Percentiles rank a stretch among this genome's conserved stretches.
These are phyloP conservation scores for Fusarium liriodendri DNA, from an alignment of 2,329 filamentous ascomycete genomes.

Conservation along the genomic window DNA sequence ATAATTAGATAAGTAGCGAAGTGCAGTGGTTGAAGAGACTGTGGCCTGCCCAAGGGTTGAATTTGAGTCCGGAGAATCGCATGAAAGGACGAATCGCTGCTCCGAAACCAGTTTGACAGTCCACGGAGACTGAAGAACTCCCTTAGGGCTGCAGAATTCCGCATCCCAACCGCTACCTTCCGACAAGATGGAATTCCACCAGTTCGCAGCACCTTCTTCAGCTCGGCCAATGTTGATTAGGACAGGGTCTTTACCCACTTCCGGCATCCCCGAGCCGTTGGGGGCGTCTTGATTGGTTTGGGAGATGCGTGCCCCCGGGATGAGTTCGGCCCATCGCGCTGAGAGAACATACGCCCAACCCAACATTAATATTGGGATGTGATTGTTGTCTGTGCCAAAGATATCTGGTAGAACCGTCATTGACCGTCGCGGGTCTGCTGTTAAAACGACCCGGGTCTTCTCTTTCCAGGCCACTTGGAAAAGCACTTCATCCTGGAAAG, in stretches of 20 bases:
- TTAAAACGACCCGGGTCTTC: not conserved
- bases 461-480: not conserved
- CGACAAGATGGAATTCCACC: not conserved
- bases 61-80: too few relatives aligned
- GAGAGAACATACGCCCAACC: constrained; percentile 47
- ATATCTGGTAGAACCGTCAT: not conserved
- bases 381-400: constrained; percentile 7
- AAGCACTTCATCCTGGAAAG: not conserved
- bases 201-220: not conserved
- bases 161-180: not conserved
- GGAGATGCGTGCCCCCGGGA: constrained; percentile 34
- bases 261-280: not conserved
- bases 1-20: not conserved
- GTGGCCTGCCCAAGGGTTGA: fast-evolving
- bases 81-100: not conserved
- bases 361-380: constrained; percentile 40
- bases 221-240: not conserved
- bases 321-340: constrained; percentile 46
- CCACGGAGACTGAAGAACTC: not conserved
- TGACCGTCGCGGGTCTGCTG: not conserved
- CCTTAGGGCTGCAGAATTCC: not conserved
- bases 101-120: not conserved
- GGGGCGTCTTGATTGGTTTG: not conserved
- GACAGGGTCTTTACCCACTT: not conserved
- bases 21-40: not conserved